Percentiles rank a stretch among this genome's conserved stretches.
These are phyloP conservation scores for Trichoderma koningiopsis DNA, from an alignment of 2,329 filamentous ascomycete species.

Conservation along the genomic window DNA sequence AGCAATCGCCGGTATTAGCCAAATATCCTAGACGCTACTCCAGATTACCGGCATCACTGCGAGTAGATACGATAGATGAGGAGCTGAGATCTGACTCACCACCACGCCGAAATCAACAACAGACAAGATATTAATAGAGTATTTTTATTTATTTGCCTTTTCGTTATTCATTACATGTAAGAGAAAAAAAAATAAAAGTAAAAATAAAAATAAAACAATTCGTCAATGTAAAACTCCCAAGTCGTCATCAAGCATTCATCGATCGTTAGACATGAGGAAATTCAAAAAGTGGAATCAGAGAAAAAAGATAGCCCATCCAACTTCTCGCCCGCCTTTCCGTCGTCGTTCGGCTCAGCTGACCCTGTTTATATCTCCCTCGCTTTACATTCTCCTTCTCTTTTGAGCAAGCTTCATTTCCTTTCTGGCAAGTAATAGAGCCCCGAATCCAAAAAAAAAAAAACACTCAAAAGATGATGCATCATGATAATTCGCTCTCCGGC, in stretches of 20 bases:
- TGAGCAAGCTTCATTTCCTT: not conserved
- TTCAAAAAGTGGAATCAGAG: conserved; percentile 3
- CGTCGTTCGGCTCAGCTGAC: not conserved
- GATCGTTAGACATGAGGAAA: conserved; percentile 22
- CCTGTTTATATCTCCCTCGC: conserved; percentile 10
- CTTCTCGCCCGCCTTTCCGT: not conserved
- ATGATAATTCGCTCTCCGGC: not conserved
- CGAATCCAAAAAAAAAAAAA: conserved; percentile 12
- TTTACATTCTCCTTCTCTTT: conserved; percentile 7
- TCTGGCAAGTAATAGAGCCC: not conserved
- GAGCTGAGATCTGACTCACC: not conserved
- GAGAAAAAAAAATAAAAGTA: not conserved
- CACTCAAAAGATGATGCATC: not conserved
- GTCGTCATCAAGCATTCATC: conserved; percentile 20
- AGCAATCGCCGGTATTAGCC: not conserved
- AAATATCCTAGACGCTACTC: not conserved
- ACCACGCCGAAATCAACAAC: not conserved
- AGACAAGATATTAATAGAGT: not conserved
- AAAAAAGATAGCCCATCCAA: not conserved
- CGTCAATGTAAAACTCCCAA: conserved; percentile 24
- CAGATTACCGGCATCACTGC: not conserved
- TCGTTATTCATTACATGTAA: conserved; percentile 25
- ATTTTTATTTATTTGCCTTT: conserved; percentile 17
- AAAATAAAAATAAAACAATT: not conserved
- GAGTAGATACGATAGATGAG: not conserved